Percentiles rank a stretch among this genome's conserved stretches.
phyloP scores from a whole-genome alignment of 768 basidiomycete genomes.

The Megacollybia marginata region DNA sequence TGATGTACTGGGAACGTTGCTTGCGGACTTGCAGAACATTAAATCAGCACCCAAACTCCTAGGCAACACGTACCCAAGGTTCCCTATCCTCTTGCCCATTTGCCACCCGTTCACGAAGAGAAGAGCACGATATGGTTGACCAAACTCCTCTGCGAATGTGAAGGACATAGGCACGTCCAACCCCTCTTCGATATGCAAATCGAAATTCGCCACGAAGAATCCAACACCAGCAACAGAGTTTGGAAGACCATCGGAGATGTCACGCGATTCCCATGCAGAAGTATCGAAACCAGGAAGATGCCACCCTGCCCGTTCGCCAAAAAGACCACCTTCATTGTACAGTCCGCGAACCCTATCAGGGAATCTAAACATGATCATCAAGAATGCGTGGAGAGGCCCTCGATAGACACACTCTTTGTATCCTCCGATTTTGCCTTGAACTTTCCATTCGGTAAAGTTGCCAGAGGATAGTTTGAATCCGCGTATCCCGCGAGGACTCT shows the following conservation, averaged over 20 bases:
- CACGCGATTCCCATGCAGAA: conserved; percentile 44
- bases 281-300: conserved; percentile 47
- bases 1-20: conserved; percentile 51
- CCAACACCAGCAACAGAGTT: conserved; percentile 41
- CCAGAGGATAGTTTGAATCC: conserved; percentile 44
- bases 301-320: conserved; percentile 36
- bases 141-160: conserved; percentile 33
- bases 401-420: conserved; percentile 29
- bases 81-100: conserved; percentile 48
- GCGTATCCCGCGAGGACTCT: conserved; percentile 53
- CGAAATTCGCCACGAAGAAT: conserved; percentile 52
- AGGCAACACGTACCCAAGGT: conserved; percentile 30
- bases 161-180: conserved; percentile 47
- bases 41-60: neutral
- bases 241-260: conserved; percentile 26
- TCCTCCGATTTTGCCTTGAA: conserved; percentile 45
- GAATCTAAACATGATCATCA: conserved; percentile 10
- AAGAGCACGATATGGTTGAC: conserved; percentile 40
- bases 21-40: conserved; percentile 36
- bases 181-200: conserved; percentile 35
- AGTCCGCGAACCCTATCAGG: conserved; percentile 44
- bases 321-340: conserved; percentile 42
- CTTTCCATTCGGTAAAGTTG: conserved; percentile 36
- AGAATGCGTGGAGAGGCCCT: neutral
- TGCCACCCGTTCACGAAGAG: conserved; percentile 60